phyloP scores from a whole-genome alignment of 768 basidiomycete species.

The Tricholomella constricta region DNA sequence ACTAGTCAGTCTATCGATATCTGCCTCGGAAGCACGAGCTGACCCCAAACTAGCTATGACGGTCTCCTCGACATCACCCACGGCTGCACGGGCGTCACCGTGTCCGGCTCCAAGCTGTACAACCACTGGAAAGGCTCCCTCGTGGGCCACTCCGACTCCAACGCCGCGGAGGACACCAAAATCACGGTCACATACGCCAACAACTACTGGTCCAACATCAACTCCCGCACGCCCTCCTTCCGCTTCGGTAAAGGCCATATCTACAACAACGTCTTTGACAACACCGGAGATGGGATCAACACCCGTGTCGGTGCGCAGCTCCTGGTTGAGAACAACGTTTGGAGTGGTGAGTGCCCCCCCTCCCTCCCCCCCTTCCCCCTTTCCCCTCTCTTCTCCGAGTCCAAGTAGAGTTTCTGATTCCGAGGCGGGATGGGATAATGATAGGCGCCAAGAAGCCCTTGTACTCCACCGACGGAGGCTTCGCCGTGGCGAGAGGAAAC shows the following conservation, averaged over 20 bases:
- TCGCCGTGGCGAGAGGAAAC: slow-evolving; percentile 40
- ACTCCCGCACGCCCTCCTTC: slow-evolving; percentile 48
- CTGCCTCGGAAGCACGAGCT: not conserved
- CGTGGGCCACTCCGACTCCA: slow-evolving; percentile 45
- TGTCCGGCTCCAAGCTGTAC: slow-evolving; percentile 43
- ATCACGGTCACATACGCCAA: slow-evolving; percentile 45
- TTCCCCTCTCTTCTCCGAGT: too few species aligned
- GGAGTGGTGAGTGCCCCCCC: slow-evolving; percentile 29
- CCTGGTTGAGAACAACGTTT: slow-evolving; percentile 50
- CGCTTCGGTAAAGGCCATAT: slow-evolving; percentile 49
- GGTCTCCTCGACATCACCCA: slow-evolving; percentile 48
- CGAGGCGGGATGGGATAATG: too few species aligned
- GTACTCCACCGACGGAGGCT: slow-evolving; percentile 43
- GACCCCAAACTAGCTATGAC: slow-evolving; percentile 39
- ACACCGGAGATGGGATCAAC: slow-evolving; percentile 46
- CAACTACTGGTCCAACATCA: slow-evolving; percentile 45
- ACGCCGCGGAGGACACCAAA: slow-evolving; percentile 37
- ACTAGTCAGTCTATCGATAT: slow-evolving; percentile 2
- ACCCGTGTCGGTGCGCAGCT: slow-evolving; percentile 47
- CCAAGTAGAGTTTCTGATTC: too few species aligned
- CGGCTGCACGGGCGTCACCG: slow-evolving; percentile 42
- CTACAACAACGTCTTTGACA: slow-evolving; percentile 46
- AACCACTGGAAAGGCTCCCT: slow-evolving; percentile 50
- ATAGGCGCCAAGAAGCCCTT: slow-evolving; percentile 38
- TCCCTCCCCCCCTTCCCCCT: not conserved